Percentiles rank a stretch among this genome's conserved stretches.
phyloP scores from a whole-genome alignment of 176 grass and related monocot genomes.

The Musa beccarii region DNA sequence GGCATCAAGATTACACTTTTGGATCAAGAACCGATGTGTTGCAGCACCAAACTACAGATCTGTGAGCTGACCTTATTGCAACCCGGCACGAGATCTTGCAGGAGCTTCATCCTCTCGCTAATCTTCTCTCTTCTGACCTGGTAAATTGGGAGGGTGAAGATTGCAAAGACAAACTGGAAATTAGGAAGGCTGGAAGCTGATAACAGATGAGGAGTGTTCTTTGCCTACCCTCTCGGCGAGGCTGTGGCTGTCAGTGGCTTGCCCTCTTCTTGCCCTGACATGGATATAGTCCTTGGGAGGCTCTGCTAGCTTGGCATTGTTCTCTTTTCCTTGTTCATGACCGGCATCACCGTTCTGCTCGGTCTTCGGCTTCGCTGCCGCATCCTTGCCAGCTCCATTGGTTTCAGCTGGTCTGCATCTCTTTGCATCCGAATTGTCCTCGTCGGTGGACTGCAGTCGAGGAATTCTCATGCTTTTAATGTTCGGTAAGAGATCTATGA shows the following conservation, averaged over 20 bases:
- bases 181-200: background rate
- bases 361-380: background rate
- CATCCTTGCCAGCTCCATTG: background rate
- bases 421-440: conserved; percentile 22
- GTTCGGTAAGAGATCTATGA: background rate
- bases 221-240: conserved; percentile 55
- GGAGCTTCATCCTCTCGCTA: conserved; percentile 68
- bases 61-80: conserved; percentile 42
- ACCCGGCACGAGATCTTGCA: conserved; percentile 55
- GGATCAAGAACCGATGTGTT: too few species aligned
- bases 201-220: background rate
- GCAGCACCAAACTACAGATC: too few species aligned
- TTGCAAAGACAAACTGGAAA: background rate
- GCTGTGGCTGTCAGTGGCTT: conserved; percentile 74
- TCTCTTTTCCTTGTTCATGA: conserved; percentile 11
- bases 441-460: conserved; percentile 16
- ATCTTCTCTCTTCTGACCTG: conserved; percentile 67
- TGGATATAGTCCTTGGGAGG: conserved; percentile 54
- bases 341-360: background rate
- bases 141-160: background rate
- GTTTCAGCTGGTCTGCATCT: background rate
- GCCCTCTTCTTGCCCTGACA: conserved; percentile 57
- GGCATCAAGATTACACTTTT: background rate
- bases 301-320: conserved; percentile 9
- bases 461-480: background rate